phyloP scores from a whole-genome alignment of 805 yeast species.

The Kluyveromyces dobzhanskii region DNA sequence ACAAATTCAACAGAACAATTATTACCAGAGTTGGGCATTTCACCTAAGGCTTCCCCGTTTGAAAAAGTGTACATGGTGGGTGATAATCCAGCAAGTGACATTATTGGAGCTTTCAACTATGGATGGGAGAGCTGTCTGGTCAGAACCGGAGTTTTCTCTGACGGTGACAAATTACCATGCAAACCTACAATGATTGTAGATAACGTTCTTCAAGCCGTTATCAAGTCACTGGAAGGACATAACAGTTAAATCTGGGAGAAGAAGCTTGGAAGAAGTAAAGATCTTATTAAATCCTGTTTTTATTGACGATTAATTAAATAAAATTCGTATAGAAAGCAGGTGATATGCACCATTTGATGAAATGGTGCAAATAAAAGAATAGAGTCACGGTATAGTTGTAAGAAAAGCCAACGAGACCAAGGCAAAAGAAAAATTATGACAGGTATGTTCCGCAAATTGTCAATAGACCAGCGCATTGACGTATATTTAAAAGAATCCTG shows the following conservation, averaged over 20 bases:
- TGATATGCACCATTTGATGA: too few species aligned
- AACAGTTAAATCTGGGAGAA: background rate
- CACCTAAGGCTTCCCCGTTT: constrained; percentile 38
- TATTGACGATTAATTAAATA: too few species aligned
- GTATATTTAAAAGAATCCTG: too few species aligned
- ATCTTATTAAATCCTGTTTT: too few species aligned
- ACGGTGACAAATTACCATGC: constrained; percentile 37
- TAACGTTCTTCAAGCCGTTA: constrained; percentile 46
- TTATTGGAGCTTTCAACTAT: constrained; percentile 74
- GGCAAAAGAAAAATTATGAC: too few species aligned
- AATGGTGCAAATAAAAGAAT: too few species aligned
- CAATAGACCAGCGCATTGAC: too few species aligned
- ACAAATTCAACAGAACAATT: constrained; percentile 17
- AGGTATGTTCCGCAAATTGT: too few species aligned
- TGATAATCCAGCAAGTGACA: constrained; percentile 92
- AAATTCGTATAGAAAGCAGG: too few species aligned
- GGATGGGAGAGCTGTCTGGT: constrained; percentile 89
- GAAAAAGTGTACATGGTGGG: constrained; percentile 87
- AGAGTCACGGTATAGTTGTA: too few species aligned
- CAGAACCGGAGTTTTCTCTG: constrained; percentile 78
- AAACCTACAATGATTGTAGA: constrained; percentile 44
- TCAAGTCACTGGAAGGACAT: constrained; percentile 14
- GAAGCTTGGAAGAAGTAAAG: too few species aligned
- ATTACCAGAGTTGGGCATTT: constrained; percentile 39
- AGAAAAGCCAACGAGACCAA: too few species aligned